Percentiles rank a stretch among this genome's conserved stretches.
phyloP scores from a whole-genome alignment of 148 eudicot genomes.

The Rhododendron kiyosumense region DNA sequence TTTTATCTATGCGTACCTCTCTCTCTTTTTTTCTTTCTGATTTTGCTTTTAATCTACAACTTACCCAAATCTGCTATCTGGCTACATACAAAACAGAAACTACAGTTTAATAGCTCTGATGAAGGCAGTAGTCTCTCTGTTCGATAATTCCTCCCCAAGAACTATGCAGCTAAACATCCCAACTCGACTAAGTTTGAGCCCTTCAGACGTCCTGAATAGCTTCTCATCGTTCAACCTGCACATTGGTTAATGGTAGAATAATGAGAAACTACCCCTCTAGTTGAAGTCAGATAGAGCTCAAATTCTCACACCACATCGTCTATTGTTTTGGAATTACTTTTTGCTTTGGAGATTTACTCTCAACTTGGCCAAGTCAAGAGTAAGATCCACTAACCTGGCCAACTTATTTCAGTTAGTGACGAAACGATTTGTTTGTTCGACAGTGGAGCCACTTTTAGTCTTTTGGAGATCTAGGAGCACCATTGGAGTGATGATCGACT shows the following conservation, averaged over 20 bases:
- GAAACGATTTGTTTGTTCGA: not conserved
- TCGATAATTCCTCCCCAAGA: not conserved
- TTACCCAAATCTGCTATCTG: not conserved
- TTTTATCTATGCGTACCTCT: not conserved
- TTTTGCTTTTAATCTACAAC: not conserved
- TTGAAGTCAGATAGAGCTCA: not conserved
- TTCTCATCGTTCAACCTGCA: conserved; percentile 1
- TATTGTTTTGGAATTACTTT: not conserved
- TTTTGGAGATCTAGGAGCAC: not conserved
- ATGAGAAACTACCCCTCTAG: not conserved
- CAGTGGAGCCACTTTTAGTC: not conserved
- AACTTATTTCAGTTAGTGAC: not conserved
- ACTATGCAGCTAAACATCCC: not conserved
- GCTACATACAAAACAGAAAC: conserved; percentile 1
- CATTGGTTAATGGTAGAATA: not conserved
- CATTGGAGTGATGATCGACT: not conserved
- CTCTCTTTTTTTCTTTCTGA: not conserved
- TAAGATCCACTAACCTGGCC: not conserved
- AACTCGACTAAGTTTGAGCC: not conserved
- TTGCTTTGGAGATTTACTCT: not conserved
- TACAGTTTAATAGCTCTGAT: not conserved
- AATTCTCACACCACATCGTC: not conserved
- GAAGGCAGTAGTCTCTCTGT: not conserved
- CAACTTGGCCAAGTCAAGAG: not conserved
- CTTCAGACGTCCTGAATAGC: not conserved